Evolutionary conservation across 192 early-diverging fungal species (phyloP).

Genomic region (Lobosporangium transversale): DNA sequence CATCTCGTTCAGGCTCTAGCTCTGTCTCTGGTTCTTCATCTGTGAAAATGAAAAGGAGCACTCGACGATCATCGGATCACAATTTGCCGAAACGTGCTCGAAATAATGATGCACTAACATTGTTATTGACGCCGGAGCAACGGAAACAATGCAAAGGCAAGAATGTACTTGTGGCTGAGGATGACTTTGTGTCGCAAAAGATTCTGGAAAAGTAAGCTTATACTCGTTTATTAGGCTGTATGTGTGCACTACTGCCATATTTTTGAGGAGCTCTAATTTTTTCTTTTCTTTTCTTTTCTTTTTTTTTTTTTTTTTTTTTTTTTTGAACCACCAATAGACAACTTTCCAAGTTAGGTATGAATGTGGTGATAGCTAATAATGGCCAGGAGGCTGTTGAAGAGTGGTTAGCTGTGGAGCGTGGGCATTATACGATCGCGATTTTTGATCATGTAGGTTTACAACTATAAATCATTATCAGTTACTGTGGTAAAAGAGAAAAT

Average conservation of each 20-base stretch:
- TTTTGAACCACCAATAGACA: no score
- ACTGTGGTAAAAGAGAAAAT: background rate
- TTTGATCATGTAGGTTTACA: slow-evolving; percentile 44
- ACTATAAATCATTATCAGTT: background rate
- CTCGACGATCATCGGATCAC: background rate
- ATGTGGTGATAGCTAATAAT: slow-evolving; percentile 43
- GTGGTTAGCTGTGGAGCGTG: slow-evolving; percentile 35
- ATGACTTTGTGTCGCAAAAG: slow-evolving; percentile 51
- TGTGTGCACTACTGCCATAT: no score
- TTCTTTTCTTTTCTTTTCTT: background rate
- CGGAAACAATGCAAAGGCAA: slow-evolving; percentile 22
- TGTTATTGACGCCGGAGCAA: slow-evolving; percentile 31
- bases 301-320: background rate
- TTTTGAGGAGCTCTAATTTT: no score
- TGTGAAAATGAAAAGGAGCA: background rate
- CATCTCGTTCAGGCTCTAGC: background rate
- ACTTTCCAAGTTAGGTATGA: slow-evolving; percentile 46
- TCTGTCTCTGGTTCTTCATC: background rate
- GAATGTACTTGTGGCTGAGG: slow-evolving; percentile 46
- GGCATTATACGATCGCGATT: slow-evolving; percentile 43
- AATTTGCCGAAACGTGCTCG: slow-evolving; percentile 26
- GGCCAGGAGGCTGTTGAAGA: slow-evolving; percentile 42
- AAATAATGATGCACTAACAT: slow-evolving; percentile 42
- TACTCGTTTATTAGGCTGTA: no score
- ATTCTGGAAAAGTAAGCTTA: slow-evolving; percentile 47